Conservation (phyloP, 225 moss, liverwort and hornwort species). For the Climacium dendroides region DNA sequence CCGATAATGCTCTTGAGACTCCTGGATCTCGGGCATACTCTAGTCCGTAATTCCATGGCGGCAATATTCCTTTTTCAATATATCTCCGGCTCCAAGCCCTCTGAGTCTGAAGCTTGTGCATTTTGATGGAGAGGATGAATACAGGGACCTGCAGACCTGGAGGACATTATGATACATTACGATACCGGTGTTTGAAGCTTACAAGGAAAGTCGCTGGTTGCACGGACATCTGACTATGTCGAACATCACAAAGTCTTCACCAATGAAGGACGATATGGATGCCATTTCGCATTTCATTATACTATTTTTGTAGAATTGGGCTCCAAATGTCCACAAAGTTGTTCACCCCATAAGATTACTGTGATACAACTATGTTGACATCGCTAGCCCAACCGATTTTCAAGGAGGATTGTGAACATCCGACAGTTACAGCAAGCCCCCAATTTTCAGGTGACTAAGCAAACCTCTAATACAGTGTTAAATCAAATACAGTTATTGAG, state of each 20-base stretch:
- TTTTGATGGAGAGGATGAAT: background rate
- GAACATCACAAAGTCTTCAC: background rate
- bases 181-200: background rate
- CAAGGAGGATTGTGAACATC: background rate
- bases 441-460: background rate
- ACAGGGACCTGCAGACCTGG: background rate
- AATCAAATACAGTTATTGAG: background rate
- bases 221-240: background rate
- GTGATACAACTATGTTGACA: background rate
- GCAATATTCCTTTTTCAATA: background rate
- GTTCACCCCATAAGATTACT: background rate
- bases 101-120: background rate
- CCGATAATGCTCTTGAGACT: background rate
- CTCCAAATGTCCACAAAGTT: background rate
- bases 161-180: background rate
- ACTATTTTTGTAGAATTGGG: background rate
- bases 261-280: background rate
- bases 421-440: background rate
- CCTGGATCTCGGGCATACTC: background rate
- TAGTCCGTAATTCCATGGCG: background rate
- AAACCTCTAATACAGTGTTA: background rate
- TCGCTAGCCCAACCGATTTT: background rate
- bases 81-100: background rate
- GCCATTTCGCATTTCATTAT: background rate
- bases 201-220: background rate